A percentile compares a stretch with the other conserved stretches of the same genome.
Evolutionary conservation across 768 basidiomycete species (phyloP).

Genomic region (Panaeolus cyanescens): DNA sequence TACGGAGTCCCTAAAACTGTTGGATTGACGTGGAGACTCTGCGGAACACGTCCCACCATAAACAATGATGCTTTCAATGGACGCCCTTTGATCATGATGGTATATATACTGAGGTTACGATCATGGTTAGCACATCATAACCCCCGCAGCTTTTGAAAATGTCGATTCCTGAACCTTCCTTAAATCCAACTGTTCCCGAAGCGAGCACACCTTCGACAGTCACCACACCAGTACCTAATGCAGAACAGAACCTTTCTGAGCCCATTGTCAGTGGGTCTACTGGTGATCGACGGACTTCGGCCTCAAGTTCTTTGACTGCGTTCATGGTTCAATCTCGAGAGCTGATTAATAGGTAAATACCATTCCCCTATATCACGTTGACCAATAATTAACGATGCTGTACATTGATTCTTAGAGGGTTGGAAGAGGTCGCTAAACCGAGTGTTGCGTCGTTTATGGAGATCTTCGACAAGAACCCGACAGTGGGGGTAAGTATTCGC

Average conservation of each 20-base stretch:
- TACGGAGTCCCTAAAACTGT: not conserved
- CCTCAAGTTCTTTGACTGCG: not conserved
- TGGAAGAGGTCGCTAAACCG: conserved; percentile 17
- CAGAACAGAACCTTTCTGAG: not conserved
- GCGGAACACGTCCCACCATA: not conserved
- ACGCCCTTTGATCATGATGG: not conserved
- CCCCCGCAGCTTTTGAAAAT: too few species aligned
- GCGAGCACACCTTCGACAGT: too few species aligned
- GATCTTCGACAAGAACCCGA: conserved; percentile 16
- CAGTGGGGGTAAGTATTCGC: conserved; percentile 12
- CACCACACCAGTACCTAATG: not conserved
- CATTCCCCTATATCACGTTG: not conserved
- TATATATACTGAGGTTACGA: not conserved
- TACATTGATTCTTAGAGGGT: conserved; percentile 4
- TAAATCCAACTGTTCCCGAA: too few species aligned
- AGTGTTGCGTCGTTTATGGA: conserved; percentile 13
- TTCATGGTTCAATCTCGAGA: not conserved
- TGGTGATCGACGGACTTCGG: not conserved
- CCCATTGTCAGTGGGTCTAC: not conserved
- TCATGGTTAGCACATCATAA: too few species aligned
- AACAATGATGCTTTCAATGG: not conserved
- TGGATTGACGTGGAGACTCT: not conserved
- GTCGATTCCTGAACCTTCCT: too few species aligned
- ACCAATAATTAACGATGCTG: not conserved
- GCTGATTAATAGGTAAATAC: not conserved